These are phyloP conservation scores for Sarocladium oryzae DNA, from an alignment of 2,329 filamentous ascomycete genomes.

Conservation along the genomic window DNA sequence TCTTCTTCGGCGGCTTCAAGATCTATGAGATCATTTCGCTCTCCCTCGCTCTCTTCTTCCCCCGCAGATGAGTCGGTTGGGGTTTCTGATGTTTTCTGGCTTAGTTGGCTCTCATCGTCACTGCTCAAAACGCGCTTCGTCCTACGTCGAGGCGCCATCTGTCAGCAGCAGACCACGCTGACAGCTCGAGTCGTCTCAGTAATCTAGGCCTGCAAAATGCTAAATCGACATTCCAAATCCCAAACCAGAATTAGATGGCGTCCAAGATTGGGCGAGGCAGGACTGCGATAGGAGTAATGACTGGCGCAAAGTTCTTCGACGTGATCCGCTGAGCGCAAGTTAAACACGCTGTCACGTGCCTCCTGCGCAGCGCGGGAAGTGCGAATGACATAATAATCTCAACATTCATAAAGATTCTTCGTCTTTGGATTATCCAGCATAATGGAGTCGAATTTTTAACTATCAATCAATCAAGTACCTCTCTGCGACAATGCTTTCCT, in stretches of 20 bases:
- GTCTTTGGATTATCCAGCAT: too few relatives aligned
- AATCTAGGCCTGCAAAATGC: too few relatives aligned
- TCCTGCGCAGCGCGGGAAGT: not conserved
- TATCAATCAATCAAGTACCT: not conserved
- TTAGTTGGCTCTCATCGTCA: not conserved
- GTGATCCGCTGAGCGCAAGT: not conserved
- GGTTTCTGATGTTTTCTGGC: not conserved
- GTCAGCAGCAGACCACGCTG: too few relatives aligned
- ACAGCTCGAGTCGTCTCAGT: too few relatives aligned
- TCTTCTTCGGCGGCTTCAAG: conserved; percentile 4
- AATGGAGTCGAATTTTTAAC: not conserved
- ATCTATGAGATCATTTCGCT: not conserved
- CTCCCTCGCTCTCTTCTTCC: not conserved
- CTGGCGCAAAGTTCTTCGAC: not conserved
- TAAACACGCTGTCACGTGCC: conserved; percentile 5
- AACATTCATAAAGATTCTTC: too few relatives aligned
- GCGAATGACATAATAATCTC: not conserved
- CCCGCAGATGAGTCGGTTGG: not conserved
- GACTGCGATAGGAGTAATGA: not conserved
- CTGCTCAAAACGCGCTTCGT: not conserved
- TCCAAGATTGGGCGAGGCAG: too few relatives aligned
- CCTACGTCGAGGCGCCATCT: not conserved
- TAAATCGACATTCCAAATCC: too few relatives aligned
- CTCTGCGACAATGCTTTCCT: not conserved
- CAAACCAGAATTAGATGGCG: too few relatives aligned